phyloP scores from a whole-genome alignment of 2,329 filamentous ascomycete species.

The Phaeosphaeriaceae sp. region DNA sequence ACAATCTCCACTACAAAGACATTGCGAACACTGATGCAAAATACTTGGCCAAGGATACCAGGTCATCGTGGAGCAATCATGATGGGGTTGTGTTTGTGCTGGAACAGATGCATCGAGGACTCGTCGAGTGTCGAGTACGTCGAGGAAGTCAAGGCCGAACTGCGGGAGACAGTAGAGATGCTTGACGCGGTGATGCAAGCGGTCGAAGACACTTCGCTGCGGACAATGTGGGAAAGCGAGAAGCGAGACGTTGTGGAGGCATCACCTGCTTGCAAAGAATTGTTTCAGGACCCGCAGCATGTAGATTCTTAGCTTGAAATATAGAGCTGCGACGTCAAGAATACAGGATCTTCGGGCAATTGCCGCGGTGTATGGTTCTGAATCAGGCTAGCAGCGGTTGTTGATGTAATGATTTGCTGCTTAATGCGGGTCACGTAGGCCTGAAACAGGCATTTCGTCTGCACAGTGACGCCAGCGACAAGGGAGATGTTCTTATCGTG shows the following conservation, averaged over 20 bases:
- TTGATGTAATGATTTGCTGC: background rate
- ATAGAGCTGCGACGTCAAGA: background rate
- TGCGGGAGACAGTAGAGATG: constrained; percentile 37
- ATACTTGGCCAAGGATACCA: constrained; percentile 74
- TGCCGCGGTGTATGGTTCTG: background rate
- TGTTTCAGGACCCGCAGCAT: constrained; percentile 16
- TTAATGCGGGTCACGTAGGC: background rate
- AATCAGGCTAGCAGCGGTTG: background rate
- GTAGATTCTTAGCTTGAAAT: background rate
- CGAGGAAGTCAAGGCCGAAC: constrained; percentile 19
- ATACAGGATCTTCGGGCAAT: background rate
- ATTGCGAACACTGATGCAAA: constrained; percentile 66
- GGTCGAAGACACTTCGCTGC: constrained; percentile 16
- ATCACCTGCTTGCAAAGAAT: constrained; percentile 7
- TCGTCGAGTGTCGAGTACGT: constrained; percentile 23
- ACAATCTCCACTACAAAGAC: constrained; percentile 63
- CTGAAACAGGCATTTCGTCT: constrained; percentile 1
- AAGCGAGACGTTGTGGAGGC: constrained; percentile 17
- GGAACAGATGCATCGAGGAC: constrained; percentile 35
- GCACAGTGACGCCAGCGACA: constrained; percentile 13
- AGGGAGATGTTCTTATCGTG: background rate
- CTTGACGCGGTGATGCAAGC: constrained; percentile 31
- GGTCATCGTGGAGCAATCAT: constrained; percentile 71
- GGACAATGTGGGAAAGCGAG: constrained; percentile 22
- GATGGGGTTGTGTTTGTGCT: constrained; percentile 59